A percentile compares a stretch with the other conserved stretches of the same genome.
These are phyloP conservation scores for Chaetomiaceae sp. DNA, from an alignment of 2,329 filamentous ascomycete species.

Conservation along the genomic window DNA sequence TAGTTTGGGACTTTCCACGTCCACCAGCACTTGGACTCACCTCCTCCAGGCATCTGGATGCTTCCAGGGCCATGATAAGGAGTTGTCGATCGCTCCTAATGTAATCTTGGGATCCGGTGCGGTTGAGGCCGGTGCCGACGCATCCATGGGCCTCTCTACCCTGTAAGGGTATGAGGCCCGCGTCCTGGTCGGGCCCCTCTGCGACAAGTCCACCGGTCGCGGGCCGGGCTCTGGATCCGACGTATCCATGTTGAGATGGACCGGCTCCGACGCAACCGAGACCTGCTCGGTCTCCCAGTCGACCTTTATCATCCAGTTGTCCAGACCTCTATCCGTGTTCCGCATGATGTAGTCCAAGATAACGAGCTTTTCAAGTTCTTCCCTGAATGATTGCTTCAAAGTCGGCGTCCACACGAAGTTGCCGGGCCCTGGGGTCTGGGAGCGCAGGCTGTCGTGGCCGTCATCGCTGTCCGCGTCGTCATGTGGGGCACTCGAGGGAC, in stretches of 20 bases:
- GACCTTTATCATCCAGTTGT: constrained; percentile 99
- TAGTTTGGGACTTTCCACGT: constrained; percentile 12
- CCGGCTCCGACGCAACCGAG: constrained; percentile 77
- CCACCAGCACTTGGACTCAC: constrained; percentile 27
- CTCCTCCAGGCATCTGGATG: constrained; percentile 82
- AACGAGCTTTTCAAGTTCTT: constrained; percentile 93
- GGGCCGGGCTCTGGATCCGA: constrained; percentile 47
- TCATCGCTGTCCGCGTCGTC: constrained; percentile 56
- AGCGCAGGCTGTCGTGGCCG: constrained; percentile 29
- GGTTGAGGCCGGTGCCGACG: constrained; percentile 46
- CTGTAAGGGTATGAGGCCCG: constrained; percentile 61
- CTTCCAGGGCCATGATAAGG: constrained; percentile 97
- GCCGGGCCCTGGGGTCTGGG: constrained; percentile 38
- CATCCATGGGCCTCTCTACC: constrained; percentile 78
- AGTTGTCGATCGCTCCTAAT: constrained; percentile 95
- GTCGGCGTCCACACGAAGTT: constrained; percentile 80
- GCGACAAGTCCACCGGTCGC: constrained; percentile 53
- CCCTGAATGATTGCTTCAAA: constrained; percentile 85
- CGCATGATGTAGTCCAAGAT: constrained; percentile 99
- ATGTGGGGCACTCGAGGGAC: constrained; percentile 52
- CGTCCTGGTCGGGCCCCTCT: constrained; percentile 35
- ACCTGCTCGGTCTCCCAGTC: constrained; percentile 79
- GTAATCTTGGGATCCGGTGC: constrained; percentile 54
- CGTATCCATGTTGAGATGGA: constrained; percentile 57
- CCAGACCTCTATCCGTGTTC: constrained; percentile 90